Evolutionary conservation across 306 rosid species (phyloP).

Genomic region (Casuarina equisetifolia): DNA sequence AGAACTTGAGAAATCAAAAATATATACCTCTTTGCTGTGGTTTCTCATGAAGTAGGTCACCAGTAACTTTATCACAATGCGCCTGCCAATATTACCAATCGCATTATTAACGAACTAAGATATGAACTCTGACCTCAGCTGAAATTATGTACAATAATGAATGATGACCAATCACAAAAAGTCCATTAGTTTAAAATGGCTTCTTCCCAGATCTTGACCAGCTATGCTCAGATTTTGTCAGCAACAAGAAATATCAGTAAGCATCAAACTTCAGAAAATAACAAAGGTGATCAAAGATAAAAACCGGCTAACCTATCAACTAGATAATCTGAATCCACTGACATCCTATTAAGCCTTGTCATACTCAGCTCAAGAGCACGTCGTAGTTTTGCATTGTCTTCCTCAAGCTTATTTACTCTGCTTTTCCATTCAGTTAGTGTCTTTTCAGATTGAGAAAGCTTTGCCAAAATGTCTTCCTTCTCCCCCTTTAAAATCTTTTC

Average conservation of each 20-base stretch:
- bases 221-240: not conserved
- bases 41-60: slow-evolving; percentile 89
- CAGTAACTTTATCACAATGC: slow-evolving; percentile 89
- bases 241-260: slow-evolving; percentile 8
- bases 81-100: slow-evolving; percentile 62
- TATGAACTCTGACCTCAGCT: not conserved
- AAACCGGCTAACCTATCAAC: slow-evolving; percentile 79
- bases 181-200: slow-evolving; percentile 1
- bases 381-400: slow-evolving; percentile 85
- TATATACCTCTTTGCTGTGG: slow-evolving; percentile 91
- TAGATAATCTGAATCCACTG: slow-evolving; percentile 92
- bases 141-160: slow-evolving; percentile 14
- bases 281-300: slow-evolving; percentile 17
- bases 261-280: slow-evolving; percentile 10
- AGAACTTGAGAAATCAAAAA: slow-evolving; percentile 4
- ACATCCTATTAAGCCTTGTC: slow-evolving; percentile 96
- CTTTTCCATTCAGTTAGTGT: slow-evolving; percentile 71
- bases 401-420: slow-evolving; percentile 88
- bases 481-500: slow-evolving; percentile 58
- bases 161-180: not conserved
- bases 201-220: not conserved
- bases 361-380: slow-evolving; percentile 93
- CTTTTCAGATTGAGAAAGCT: slow-evolving; percentile 75
- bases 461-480: slow-evolving; percentile 66
- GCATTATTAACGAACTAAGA: slow-evolving; percentile 19